Base-by-base conservation (phyloP, 2,329 filamentous ascomycete genomes). In the Beauveria australis region DNA sequence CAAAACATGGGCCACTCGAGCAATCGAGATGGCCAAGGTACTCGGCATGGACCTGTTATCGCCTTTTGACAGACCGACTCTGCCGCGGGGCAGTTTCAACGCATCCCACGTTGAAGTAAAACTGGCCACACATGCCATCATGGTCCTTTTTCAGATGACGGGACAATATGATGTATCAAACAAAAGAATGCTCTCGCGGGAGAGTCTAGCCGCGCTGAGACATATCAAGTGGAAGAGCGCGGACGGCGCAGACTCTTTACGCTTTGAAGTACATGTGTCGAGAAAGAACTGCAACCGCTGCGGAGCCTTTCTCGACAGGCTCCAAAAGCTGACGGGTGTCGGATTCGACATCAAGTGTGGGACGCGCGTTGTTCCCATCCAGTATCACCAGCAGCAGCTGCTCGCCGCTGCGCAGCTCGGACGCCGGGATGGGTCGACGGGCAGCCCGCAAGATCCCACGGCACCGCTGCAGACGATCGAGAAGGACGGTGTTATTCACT, bases 61-160 rank as follows among this genome's bases (percentile, higher is more conserved):
- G 0, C 66, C 68, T 0, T 76, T 67, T 19, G 75, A 75, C 41
- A 61, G 61, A 2, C 53, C 61, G 1, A 16, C 51, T 12, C 37
- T 10, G 30, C 40, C 47, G 8, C 52, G 40, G 1, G 49, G 49
- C 2, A 62, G 70, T 14, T 73, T 72, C 47, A 66, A 67, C 1
- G 72, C 71, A 0, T 68, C 71, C 0, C 76, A 78, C 24, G 71
- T 74, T 1, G 75, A 78, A 61, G 73, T 74, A 18, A 78, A 78
- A 60, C 69, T 78, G 0, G 72, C 75, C 0, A 67, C 71, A 0
- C 70, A 74, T 22, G 71, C 70, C 0, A 53, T 75, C 0, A 69
- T 68, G 8, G 56, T 68, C 0, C 62, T 75, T 0, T 65, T 76
- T 3, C 26, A 43, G 16, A 33, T 48, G 26, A 0, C 55, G 2